Evolutionary conservation across 371 early-diverging fungal genomes (phyloP), one percentile per base, ranked within the genome.

Genomic region (Rhizopus arrhizus): DNA sequence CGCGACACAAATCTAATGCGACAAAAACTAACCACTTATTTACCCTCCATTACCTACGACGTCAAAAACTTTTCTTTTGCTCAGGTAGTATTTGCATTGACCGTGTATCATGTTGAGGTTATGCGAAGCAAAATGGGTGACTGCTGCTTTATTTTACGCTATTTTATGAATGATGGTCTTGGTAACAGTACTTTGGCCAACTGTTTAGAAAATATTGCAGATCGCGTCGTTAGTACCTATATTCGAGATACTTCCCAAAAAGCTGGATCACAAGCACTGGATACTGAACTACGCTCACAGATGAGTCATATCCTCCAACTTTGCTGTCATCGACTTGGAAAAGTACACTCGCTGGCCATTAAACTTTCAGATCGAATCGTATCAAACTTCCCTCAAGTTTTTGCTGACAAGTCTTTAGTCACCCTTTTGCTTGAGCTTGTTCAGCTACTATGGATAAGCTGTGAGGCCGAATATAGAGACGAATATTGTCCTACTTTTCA

Each of bases 131-230:
- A 76, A 16, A 75, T 83, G 48, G 86, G 93, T 9, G 82, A 89
- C 56, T 87, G 87, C 50, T 81, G 84, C 9, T 84, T 81, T 51
- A 81, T 94, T 36, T 67, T 93, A 32, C 78, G 84, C 40, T 96
- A 96, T 65, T 89, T 96, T 61, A 79, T 85, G 76, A 95, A 95
- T 68, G 85, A 91, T 48, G 90, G 93, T 5, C 86, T 92, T 46
- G 87, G 84, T 55, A 77, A 82, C 46, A 86, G 89, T 16, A 86
- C 86, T 1, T 68, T 94, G 49, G 83, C 89, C 38, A 79, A 79
- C 0, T 83, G 89, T 9, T 66, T 97, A 12, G 91, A 93, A 62
- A 80, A 77, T 13, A 89, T 96, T 51, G 87, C 90, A 9, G 90
- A 91, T 9, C 73, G 70, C 28, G 83, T 81, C 1, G 68, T 78